Conservation (phyloP, 306 rosid species). For the Casuarina glauca region DNA sequence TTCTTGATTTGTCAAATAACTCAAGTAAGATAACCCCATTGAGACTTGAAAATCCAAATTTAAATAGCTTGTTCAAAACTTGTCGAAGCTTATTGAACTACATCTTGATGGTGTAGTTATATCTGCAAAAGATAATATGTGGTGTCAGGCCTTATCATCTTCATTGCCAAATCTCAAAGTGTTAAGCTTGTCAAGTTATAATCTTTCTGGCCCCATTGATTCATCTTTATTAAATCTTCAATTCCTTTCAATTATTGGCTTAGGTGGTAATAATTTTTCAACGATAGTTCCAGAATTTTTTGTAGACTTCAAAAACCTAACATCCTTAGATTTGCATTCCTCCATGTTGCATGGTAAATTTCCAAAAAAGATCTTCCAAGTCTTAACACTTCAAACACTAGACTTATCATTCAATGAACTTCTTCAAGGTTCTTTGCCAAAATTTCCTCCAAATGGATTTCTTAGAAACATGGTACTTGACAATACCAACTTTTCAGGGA, state of each 20-base stretch:
- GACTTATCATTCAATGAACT: conserved; percentile 39
- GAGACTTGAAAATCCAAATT: too few relatives aligned
- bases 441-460: conserved; percentile 8
- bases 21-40: too few relatives aligned
- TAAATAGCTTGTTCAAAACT: neutral
- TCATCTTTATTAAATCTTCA: neutral
- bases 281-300: conserved; percentile 29
- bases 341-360: conserved; percentile 29
- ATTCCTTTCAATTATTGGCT: neutral
- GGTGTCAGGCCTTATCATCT: neutral
- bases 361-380: conserved; percentile 5
- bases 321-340: neutral
- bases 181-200: neutral
- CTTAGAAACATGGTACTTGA: conserved; percentile 5
- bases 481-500: conserved; percentile 32
- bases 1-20: too few relatives aligned
- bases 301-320: conserved; percentile 24
- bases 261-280: neutral
- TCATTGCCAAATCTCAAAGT: conserved; percentile 3
- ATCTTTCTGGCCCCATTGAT: conserved; percentile 7
- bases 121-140: neutral
- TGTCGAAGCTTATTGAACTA: conserved; percentile 1
- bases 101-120: neutral
- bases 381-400: conserved; percentile 24
- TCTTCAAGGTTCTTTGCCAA: neutral